Conservation (phyloP, 1,284 basidiomycete genomes). For the Cryptococcus depauperatus region DNA sequence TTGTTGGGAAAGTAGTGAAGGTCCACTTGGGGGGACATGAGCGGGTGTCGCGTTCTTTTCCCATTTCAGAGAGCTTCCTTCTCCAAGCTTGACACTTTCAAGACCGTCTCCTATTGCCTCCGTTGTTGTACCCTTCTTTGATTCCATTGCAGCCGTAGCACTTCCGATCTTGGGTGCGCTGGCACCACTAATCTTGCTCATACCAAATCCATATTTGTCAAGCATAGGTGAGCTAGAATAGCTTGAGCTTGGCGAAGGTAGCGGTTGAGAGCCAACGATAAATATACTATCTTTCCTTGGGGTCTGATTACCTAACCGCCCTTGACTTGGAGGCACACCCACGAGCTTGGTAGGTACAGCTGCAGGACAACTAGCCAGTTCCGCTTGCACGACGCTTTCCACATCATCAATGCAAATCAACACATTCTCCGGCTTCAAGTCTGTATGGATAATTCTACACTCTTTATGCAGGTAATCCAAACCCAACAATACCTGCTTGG, state of each 20-base stretch:
- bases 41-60: conserved; percentile 49
- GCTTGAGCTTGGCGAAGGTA: conserved; percentile 68
- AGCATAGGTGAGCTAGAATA: conserved; percentile 69
- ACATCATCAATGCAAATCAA: conserved; percentile 96
- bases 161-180: conserved; percentile 16
- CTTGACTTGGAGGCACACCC: conserved; percentile 90
- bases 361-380: conserved; percentile 57
- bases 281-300: conserved; percentile 78
- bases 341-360: conserved; percentile 70
- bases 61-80: conserved; percentile 48
- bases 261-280: conserved; percentile 89
- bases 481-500: conserved; percentile 90
- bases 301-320: conserved; percentile 93
- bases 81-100: conserved; percentile 57
- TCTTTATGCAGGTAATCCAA: conserved; percentile 96
- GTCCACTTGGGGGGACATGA: conserved; percentile 50
- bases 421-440: conserved; percentile 97
- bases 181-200: conserved; percentile 57
- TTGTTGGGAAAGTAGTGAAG: conserved; percentile 74
- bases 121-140: conserved; percentile 46
- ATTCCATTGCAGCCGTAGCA: not conserved
- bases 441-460: conserved; percentile 92
- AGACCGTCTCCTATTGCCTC: conserved; percentile 53
- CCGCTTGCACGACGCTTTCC: conserved; percentile 82
- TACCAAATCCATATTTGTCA: conserved; percentile 85